Base-by-base conservation (phyloP, 2,329 filamentous ascomycete genomes). In the Pseudocercospora fuligena region DNA sequence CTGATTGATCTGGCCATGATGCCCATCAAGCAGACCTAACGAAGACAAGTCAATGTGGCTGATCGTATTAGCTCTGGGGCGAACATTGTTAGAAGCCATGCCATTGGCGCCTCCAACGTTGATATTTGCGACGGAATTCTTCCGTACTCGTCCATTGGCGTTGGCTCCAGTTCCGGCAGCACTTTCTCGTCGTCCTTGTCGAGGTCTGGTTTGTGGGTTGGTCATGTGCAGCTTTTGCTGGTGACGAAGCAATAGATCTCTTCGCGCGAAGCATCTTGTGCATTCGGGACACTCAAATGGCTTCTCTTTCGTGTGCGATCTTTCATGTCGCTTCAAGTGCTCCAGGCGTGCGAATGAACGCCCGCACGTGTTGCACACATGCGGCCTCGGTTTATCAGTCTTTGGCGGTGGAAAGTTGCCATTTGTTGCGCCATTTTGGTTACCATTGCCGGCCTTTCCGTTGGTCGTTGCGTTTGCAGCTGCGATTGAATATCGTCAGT, bases 211-310 rank as follows among this genome's bases (percentile, higher is more conserved):
- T 5, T 95, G 92, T 0, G 93, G 93, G 12, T 92, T 92, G 27
- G 93, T 93, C 85, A 97, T 93, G 79, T 99, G 95, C 57, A 99
- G 87, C 85, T 99, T 99, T 84, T 99, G 95, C 85, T 99, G 95
- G 81, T 99, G 95, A 66, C 95, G 89, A 72, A 99, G 84, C 63
- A 99, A 86, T 72, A 99, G 82, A 80, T 99, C 95, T 72, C 95
- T 89, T 68, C 95, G 89, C 67, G 95, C 95, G 81, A 99, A 99
- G 82, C 95, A 98, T 81, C 95, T 85, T 43, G 92, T 87, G 80
- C 95, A 99, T 79, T 98, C 93, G 29, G 93, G 92, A 76, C 95
- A 99, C 80, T 97, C 93, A 75, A 99, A 99, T 0, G 95, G 95
- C 84, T 99, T 99, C 82, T 99, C 94, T 80, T 99, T 97, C 53